These are phyloP conservation scores for Exserohilum rostratum DNA, from an alignment of 2,329 filamentous ascomycete genomes.

Conservation along the genomic window DNA sequence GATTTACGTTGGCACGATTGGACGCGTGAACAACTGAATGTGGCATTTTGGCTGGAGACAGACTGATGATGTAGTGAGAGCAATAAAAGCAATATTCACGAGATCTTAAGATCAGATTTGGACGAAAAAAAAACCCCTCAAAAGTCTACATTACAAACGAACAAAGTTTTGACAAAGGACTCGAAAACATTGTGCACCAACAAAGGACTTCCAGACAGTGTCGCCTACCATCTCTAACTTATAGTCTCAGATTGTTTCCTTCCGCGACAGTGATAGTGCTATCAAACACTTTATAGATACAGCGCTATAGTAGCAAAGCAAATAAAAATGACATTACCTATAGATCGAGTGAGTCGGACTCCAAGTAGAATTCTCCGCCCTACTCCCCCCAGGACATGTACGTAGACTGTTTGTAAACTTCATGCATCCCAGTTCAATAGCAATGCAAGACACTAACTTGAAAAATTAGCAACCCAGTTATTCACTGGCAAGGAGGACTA, in stretches of 20 bases:
- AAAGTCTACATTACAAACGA: neutral
- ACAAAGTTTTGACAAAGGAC: neutral
- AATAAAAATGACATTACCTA: neutral
- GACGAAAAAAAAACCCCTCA: neutral
- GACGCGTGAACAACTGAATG: neutral
- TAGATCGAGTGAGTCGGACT: too few species aligned
- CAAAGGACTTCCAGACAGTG: neutral
- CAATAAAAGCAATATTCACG: too few species aligned
- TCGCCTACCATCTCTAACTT: neutral
- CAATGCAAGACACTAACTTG: neutral
- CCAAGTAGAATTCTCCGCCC: too few species aligned
- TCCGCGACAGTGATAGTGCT: neutral
- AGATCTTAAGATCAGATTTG: neutral
- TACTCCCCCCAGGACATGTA: too few species aligned
- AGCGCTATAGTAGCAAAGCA: neutral
- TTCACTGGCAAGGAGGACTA: neutral
- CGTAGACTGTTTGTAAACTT: too few species aligned
- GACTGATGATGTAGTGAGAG: neutral
- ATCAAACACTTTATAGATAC: too few species aligned
- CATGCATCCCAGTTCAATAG: too few species aligned
- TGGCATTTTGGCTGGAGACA: neutral
- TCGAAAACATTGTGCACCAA: neutral
- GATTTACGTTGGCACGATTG: slow-evolving; percentile 17
- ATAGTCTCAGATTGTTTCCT: neutral
- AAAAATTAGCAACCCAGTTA: neutral